Evolutionary conservation across 768 basidiomycete genomes (phyloP).

Genomic region (Mycena filopes): DNA sequence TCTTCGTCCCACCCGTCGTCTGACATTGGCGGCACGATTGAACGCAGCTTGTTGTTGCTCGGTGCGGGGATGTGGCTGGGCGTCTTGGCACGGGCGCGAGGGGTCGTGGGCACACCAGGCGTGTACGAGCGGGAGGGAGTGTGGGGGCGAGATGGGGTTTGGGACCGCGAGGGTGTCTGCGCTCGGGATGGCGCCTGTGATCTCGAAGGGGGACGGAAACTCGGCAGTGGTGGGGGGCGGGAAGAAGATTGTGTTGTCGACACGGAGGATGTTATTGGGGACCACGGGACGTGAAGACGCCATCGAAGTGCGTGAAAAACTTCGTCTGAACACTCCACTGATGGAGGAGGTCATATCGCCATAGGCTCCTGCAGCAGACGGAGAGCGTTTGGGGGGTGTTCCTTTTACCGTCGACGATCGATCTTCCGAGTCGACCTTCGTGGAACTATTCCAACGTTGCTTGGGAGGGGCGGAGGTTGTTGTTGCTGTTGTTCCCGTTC

Average conservation of each 20-base stretch:
- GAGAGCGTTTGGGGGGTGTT: conserved; percentile 61
- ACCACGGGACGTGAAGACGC: conserved; percentile 83
- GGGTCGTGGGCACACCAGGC: conserved; percentile 53
- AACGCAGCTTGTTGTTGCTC: conserved; percentile 57
- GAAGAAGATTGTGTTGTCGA: conserved; percentile 73
- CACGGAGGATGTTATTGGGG: conserved; percentile 76
- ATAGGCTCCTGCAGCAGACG: conserved; percentile 57
- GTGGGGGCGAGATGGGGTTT: conserved; percentile 62
- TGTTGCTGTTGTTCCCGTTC: conserved; percentile 42
- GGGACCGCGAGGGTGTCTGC: conserved; percentile 23
- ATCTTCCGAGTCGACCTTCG: conserved; percentile 72
- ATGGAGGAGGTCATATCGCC: conserved; percentile 51
- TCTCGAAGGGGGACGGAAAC: conserved; percentile 38
- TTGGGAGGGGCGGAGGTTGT: conserved; percentile 41
- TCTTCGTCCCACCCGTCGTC: conserved; percentile 53
- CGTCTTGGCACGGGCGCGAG: conserved; percentile 80
- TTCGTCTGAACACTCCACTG: conserved; percentile 66
- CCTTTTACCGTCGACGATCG: conserved; percentile 57
- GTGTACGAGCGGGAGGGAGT: conserved; percentile 61
- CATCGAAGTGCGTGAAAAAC: conserved; percentile 79
- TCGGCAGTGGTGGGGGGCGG: conserved; percentile 45
- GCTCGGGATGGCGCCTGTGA: conserved; percentile 46
- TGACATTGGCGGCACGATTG: conserved; percentile 59
- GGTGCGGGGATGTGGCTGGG: conserved; percentile 84
- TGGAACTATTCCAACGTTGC: conserved; percentile 85